Evolutionary conservation across 129 eudicot species (phyloP), one percentile per base, ranked within the genome.

Genomic region (Centaurea solstitialis): DNA sequence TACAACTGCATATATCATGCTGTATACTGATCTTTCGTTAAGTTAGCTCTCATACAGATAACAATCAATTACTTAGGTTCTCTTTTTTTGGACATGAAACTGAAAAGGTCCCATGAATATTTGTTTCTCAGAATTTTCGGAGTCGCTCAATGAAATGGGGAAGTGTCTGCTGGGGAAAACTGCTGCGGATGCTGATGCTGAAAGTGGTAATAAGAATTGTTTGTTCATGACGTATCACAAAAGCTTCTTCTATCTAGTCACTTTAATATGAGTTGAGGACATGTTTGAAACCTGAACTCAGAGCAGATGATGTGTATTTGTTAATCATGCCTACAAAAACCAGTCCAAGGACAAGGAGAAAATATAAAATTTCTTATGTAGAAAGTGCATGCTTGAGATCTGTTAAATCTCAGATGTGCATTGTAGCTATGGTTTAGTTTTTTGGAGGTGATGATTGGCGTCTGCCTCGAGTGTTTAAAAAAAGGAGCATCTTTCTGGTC

Each of bases 111-210:
- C 41, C 70, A 18, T 24, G 68, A 79, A 38, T 41, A 74, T 50
- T 12, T 87, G 59, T 33, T 67, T 84, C 73, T 61, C 96, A 95
- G 99, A 95, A 85, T 95, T 95, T 81, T 92, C 98, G 9, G 97
- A 89, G 84, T 92, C 99, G 11, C 88, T 95, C 75, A 85, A 75
- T 62, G 99, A 95, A 82, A 89, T 95, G 97, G 99, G 98, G 69
- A 84, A 82, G 73, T 95, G 94, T 84, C 89, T 95, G 38, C 76
- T 83, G 83, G 97, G 86, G 86, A 88, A 84, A 86, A 91, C 94
- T 20, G 82, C 85, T 20, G 79, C 89, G 20, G 86, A 79, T 76
- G 80, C 83, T 84, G 88, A 85, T 83, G 89, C 84, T 67, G 97
- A 95, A 82, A 89, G 89, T 85, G 91, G 99, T 95, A 88, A 83